Conservation (phyloP, 257 asterid genomes). For the Capsicum rhomboideum region DNA sequence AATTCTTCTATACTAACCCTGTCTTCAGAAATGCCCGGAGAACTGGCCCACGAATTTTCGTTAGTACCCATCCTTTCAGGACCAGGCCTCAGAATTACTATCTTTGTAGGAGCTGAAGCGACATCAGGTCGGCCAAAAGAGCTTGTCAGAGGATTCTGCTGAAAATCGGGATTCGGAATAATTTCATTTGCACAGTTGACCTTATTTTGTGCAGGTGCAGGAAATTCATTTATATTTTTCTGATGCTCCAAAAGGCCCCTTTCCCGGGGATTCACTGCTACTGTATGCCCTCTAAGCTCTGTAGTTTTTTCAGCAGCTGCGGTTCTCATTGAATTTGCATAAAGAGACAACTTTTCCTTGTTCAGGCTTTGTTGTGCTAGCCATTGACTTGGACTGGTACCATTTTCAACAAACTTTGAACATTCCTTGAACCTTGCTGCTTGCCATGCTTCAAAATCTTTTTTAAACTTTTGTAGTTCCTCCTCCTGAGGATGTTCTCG, state of each 20-base stretch:
- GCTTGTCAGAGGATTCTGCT: constrained; percentile 19
- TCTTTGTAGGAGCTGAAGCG: constrained; percentile 47
- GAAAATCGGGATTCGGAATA: constrained; percentile 8
- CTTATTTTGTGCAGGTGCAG: constrained; percentile 26
- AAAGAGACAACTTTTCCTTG: constrained; percentile 56
- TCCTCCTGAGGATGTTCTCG: constrained; percentile 98
- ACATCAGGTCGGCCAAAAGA: constrained; percentile 20
- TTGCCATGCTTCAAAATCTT: constrained; percentile 95
- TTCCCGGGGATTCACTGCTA: constrained; percentile 15
- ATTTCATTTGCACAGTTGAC: constrained; percentile 21
- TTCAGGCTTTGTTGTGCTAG: constrained; percentile 76
- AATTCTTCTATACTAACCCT: constrained; percentile 69
- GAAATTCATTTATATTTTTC: constrained; percentile 12
- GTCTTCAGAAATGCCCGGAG: constrained; percentile 70
- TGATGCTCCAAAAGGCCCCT: constrained; percentile 21
- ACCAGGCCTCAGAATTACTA: constrained; percentile 85
- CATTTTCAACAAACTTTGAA: constrained; percentile 37
- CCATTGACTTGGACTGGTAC: constrained; percentile 51
- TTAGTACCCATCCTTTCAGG: constrained; percentile 40
- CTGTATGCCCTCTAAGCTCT: constrained; percentile 18
- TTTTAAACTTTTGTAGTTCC: constrained; percentile 89
- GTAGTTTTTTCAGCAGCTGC: constrained; percentile 13
- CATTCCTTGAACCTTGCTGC: constrained; percentile 62
- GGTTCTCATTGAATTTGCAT: constrained; percentile 39
- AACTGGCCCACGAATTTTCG: constrained; percentile 62